Evolutionary conservation across 768 basidiomycete species (phyloP).

Genomic region (Trametes meyenii): DNA sequence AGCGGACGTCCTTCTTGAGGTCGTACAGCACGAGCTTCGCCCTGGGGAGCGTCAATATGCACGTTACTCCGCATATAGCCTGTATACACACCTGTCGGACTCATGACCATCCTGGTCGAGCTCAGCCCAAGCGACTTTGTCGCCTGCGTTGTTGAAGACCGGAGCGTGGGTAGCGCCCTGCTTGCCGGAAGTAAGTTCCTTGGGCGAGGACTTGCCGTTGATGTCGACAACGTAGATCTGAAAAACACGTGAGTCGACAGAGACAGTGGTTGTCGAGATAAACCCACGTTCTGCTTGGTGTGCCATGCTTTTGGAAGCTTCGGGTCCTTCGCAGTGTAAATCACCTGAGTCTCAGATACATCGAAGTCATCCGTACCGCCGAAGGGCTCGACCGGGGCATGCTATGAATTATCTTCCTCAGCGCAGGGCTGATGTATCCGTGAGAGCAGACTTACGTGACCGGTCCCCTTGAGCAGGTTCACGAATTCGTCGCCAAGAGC

Average conservation of each 20-base stretch:
- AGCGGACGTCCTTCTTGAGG: slow-evolving; percentile 63
- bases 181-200: slow-evolving; percentile 77
- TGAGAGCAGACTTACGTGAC: slow-evolving; percentile 55
- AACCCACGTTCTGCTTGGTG: slow-evolving; percentile 80
- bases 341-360: slow-evolving; percentile 65
- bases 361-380: slow-evolving; percentile 85
- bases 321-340: slow-evolving; percentile 88
- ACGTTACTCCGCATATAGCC: not conserved
- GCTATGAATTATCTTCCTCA: slow-evolving; percentile 39
- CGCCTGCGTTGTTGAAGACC: slow-evolving; percentile 64
- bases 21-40: slow-evolving; percentile 82
- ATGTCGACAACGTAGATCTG: slow-evolving; percentile 76
- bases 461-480: slow-evolving; percentile 67
- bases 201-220: slow-evolving; percentile 49
- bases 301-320: slow-evolving; percentile 76
- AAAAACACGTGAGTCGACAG: not conserved
- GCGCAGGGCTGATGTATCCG: not conserved
- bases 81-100: slow-evolving; percentile 62
- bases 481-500: slow-evolving; percentile 52
- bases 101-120: slow-evolving; percentile 89
- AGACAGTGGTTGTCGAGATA: not conserved
- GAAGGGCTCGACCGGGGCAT: slow-evolving; percentile 81
- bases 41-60: slow-evolving; percentile 39
- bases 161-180: slow-evolving; percentile 85
- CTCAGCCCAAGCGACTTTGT: slow-evolving; percentile 86